phyloP scores from a whole-genome alignment of 768 basidiomycete species.

The Leccinellum luteum region DNA sequence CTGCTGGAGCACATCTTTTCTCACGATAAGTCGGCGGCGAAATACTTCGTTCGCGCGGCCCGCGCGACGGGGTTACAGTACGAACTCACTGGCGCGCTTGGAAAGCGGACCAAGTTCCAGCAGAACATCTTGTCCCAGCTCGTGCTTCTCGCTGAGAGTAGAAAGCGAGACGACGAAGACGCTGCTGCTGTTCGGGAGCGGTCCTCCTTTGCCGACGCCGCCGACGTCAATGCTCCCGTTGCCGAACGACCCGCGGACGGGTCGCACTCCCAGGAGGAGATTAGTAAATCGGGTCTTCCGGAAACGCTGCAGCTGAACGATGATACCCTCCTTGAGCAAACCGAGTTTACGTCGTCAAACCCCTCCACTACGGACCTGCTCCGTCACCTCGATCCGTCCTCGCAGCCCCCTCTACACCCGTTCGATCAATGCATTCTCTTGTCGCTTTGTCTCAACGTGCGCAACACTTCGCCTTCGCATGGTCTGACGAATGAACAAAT shows the following conservation, averaged over 20 bases:
- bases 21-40: constrained; percentile 76
- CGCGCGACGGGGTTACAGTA: constrained; percentile 77
- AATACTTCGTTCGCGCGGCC: constrained; percentile 75
- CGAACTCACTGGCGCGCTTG: constrained; percentile 89
- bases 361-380: constrained; percentile 50
- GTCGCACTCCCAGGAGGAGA: constrained; percentile 6
- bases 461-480: constrained; percentile 85
- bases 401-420: constrained; percentile 86
- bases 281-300: constrained; percentile 45
- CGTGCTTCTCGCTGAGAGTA: constrained; percentile 89
- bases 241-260: constrained; percentile 3
- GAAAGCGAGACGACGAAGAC: constrained; percentile 36
- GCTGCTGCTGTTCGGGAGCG: neutral
- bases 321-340: constrained; percentile 93
- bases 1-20: constrained; percentile 72
- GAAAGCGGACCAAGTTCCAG: constrained; percentile 94
- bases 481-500: constrained; percentile 93
- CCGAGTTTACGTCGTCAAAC: constrained; percentile 80
- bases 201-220: constrained; percentile 4
- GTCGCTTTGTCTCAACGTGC: constrained; percentile 84
- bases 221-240: neutral
- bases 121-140: constrained; percentile 82
- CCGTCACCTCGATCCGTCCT: constrained; percentile 72
- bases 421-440: constrained; percentile 93
- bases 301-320: constrained; percentile 85